Evolutionary conservation across 2,329 filamentous ascomycete genomes (phyloP), one percentile per base, ranked within the genome.

Genomic region (Penicillium psychrosexuale): DNA sequence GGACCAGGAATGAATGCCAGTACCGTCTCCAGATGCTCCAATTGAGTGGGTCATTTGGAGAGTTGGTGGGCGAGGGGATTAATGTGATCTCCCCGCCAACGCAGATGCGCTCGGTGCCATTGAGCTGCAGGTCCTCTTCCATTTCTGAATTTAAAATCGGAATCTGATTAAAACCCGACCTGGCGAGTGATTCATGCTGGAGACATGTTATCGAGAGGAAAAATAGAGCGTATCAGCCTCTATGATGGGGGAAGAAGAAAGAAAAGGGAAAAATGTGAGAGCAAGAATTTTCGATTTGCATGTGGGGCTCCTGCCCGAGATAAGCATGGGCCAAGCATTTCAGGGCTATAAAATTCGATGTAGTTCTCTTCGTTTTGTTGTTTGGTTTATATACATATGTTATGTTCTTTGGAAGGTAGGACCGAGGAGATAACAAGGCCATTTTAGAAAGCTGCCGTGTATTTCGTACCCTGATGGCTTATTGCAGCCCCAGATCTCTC

Each of bases 41-140:
- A 61, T 80, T 80, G 55, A 82, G 69, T 19, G 80, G 80, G 61
- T 82, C 80, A 58, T 82, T 78, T 28, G 78, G 78, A 9, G 77
- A 80, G 49, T 74, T 68, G 12, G 78, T 80, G n/a, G 82, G 82
- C 51, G 79, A 76, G 3, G 82, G 82, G 3, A 78, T 76, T 27
- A 84, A 75, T 19, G 81, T 75, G 42, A 84, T 75, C 54, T 83
- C 77, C 51, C 66, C 66, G 43, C 69, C 61, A 31, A 63, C 62
- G 46, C 55, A 57, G 17, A 69, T 59, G 38, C 62, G 60, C 37
- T 59, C 60, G 8, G 66, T 69, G 33, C 66, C 66, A 46, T 65
- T 63, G n/a, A 67, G 60, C 13, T 56, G 48, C 43, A 28, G 15
- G 22, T 63, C 61, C 17, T 55, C 34, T 33, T 56, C 51, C 61